Percentiles rank a stretch among this genome's conserved stretches.
Conservation (phyloP, 306 rosid species). For the Quercus dentata region DNA sequence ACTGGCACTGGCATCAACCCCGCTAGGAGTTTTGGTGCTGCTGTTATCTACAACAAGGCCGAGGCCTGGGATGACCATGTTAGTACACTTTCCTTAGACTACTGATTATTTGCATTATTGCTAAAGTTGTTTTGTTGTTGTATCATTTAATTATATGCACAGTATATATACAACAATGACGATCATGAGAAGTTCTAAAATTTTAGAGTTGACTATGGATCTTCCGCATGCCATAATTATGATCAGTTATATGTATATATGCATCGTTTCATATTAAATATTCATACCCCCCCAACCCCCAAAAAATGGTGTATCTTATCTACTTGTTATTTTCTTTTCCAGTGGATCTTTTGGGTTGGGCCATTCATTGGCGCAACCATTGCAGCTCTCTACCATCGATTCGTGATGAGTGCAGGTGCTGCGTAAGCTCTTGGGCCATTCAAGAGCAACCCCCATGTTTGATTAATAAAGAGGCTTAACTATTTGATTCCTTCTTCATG, state of each 20-base stretch:
- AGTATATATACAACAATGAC: too few relatives aligned
- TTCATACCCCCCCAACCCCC: too few relatives aligned
- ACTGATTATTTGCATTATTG: neutral
- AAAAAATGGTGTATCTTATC: too few relatives aligned
- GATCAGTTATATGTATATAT: too few relatives aligned
- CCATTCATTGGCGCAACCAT: slow-evolving; percentile 88
- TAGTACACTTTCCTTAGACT: slow-evolving; percentile 15
- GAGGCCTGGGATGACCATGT: slow-evolving; percentile 85
- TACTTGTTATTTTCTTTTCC: slow-evolving; percentile 14
- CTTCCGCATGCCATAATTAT: too few relatives aligned
- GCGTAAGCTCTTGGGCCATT: slow-evolving; percentile 70
- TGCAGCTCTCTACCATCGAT: slow-evolving; percentile 93
- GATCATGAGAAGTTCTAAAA: too few relatives aligned
- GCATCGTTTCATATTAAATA: too few relatives aligned
- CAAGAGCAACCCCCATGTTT: slow-evolving; percentile 42
- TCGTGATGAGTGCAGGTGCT: slow-evolving; percentile 77
- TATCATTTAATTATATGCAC: too few relatives aligned
- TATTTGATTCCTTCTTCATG: slow-evolving; percentile 1
- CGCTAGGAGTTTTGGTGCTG: slow-evolving; percentile 91
- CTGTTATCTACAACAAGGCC: slow-evolving; percentile 53
- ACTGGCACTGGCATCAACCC: slow-evolving; percentile 97
- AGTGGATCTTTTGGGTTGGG: slow-evolving; percentile 99
- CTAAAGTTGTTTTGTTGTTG: neutral
- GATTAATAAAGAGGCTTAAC: neutral
- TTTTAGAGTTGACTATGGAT: too few relatives aligned